phyloP scores from a whole-genome alignment of 805 yeast genomes.

The Ascoidea tarda region DNA sequence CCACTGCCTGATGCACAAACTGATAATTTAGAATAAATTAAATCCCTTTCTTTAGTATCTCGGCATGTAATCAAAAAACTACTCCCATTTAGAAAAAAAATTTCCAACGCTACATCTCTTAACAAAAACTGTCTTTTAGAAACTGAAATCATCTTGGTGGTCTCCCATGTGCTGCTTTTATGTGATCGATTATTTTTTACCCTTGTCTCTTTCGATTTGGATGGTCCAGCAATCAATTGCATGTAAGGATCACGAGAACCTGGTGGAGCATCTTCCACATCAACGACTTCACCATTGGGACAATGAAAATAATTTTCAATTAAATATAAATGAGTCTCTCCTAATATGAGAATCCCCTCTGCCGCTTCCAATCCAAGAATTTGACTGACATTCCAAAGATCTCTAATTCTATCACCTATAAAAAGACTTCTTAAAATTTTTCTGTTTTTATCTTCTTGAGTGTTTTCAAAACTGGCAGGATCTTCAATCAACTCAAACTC shows the following conservation, averaged over 20 bases:
- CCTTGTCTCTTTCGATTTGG: slow-evolving; percentile 12
- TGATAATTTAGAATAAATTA: slow-evolving; percentile 33
- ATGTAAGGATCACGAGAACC: slow-evolving; percentile 55
- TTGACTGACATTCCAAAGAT: slow-evolving; percentile 62
- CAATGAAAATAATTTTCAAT: slow-evolving; percentile 57
- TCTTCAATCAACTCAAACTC: slow-evolving; percentile 31
- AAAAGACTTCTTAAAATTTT: slow-evolving; percentile 56
- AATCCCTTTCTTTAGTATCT: slow-evolving; percentile 39
- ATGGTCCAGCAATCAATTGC: slow-evolving; percentile 41
- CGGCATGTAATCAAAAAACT: slow-evolving; percentile 55
- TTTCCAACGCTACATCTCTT: slow-evolving; percentile 69
- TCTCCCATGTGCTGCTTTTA: slow-evolving; percentile 42
- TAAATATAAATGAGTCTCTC: slow-evolving; percentile 49
- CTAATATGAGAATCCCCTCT: slow-evolving; percentile 65
- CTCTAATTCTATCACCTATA: slow-evolving; percentile 57
- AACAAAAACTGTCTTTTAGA: slow-evolving; percentile 65
- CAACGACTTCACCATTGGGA: slow-evolving; percentile 37
- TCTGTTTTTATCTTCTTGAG: slow-evolving; percentile 55
- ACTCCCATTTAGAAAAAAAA: slow-evolving; percentile 61
- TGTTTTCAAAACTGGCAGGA: slow-evolving; percentile 19
- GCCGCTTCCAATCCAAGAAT: slow-evolving; percentile 64
- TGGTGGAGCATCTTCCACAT: slow-evolving; percentile 49
- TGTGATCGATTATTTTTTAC: slow-evolving; percentile 22
- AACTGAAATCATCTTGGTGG: slow-evolving; percentile 43
- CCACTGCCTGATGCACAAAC: slow-evolving; percentile 33